These are phyloP conservation scores for Paracoccidioides lutzii DNA, from an alignment of 2,329 filamentous ascomycete species.

Conservation along the genomic window DNA sequence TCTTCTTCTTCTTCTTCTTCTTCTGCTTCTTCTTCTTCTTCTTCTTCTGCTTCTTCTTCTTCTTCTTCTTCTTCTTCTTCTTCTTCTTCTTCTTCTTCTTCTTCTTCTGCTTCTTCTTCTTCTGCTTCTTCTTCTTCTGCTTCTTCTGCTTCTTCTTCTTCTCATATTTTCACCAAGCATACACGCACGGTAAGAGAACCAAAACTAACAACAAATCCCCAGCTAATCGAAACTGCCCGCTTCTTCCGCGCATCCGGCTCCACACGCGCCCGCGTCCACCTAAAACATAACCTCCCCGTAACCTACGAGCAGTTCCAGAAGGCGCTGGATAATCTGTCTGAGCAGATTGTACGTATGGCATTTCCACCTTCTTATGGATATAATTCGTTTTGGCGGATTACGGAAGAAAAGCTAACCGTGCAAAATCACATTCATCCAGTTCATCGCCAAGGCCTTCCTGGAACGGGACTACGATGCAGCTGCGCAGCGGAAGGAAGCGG, in stretches of 20 bases:
- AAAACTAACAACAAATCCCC: conserved; percentile 3
- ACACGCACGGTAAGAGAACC: too few species aligned
- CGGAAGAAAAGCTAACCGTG: too few species aligned
- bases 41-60: too few species aligned
- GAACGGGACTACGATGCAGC: conserved; percentile 29
- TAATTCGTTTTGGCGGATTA: too few species aligned
- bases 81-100: not conserved
- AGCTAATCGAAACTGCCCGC: conserved; percentile 31
- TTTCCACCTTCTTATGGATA: not conserved
- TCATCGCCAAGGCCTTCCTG: conserved; percentile 31
- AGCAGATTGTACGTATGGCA: conserved; percentile 29
- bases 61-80: not conserved
- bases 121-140: not conserved
- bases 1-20: too few species aligned
- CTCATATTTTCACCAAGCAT: too few species aligned
- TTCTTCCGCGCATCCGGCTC: conserved; percentile 28
- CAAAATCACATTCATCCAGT: conserved; percentile 15
- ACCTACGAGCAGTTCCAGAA: conserved; percentile 29
- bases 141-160: too few species aligned
- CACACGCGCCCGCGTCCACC: conserved; percentile 19
- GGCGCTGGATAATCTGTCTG: conserved; percentile 28
- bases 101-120: too few species aligned
- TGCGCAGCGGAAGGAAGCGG: not conserved
- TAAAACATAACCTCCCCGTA: conserved; percentile 27
- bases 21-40: too few species aligned